Evolutionary conservation across 164 flowering plant species (phyloP), one percentile per base, ranked within the genome.

Genomic region (Liriodendron chinense): DNA sequence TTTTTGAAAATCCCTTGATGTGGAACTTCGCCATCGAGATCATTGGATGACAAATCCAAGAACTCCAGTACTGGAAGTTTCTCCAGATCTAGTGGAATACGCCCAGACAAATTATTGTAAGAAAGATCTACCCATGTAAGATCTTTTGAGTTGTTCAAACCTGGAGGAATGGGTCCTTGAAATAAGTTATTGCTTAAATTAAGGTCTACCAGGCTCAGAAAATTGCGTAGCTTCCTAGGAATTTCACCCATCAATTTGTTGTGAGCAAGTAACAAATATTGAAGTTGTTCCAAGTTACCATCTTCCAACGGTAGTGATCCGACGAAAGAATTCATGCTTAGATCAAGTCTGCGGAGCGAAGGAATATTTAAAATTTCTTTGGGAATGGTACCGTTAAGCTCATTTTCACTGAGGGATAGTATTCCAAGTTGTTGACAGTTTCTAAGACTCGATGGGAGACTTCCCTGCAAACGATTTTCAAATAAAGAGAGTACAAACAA

Each of bases 301-400:
- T 80, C 78, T 47, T 82, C 83, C 18, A 8, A n/a, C 1, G 84
- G 84, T n/a, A 85, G 23, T 13, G 76, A 18, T 2, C 84, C 83
- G 43, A 43, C 47, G 14, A 85, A 69, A 57, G 66, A 63, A 49
- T 85, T 85, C 2, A 8, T 1, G 1, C 9, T 14, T 2, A 66
- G 67, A 3, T 74, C 16, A 16, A 53, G 0, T 10, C 13, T 53
- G 0, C 2, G 12, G 0, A 72, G 62, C 0, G 84, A 80, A 64
- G 78, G 57, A 20, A 84, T 77, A 3, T 47, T 80, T 6, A 73
- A 26, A 0, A 87, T 86, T 53, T 84, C 57, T 22, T 16, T 10
- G 3, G 59, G 59, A 10, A 53, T 53, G 59, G 18, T 10, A 1
- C 59, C 59, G 2, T 10, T 53, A 10, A 53, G 59, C 0, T 53